Evolutionary conservation across 2,329 filamentous ascomycete species (phyloP).

Genomic region (Penicillium sp.): DNA sequence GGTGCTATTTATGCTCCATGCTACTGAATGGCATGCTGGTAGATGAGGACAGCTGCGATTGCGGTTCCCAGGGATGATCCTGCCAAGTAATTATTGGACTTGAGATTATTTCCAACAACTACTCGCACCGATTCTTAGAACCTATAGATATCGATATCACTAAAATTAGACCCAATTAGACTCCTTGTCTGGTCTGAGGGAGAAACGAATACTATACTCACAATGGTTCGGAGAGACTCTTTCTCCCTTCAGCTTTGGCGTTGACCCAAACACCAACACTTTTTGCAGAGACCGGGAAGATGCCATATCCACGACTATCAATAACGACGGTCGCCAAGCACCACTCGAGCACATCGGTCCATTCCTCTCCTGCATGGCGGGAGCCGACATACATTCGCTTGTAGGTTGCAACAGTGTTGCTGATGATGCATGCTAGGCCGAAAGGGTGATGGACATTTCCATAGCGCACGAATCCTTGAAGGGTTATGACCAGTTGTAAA

Average conservation of each 20-base stretch:
- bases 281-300: constrained; percentile 51
- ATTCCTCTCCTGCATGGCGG: constrained; percentile 54
- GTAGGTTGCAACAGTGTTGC: constrained; percentile 45
- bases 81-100: too few species aligned
- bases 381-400: constrained; percentile 61
- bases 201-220: constrained; percentile 25
- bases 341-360: constrained; percentile 59
- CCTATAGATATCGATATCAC: constrained; percentile 13
- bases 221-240: constrained; percentile 41
- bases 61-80: too few species aligned
- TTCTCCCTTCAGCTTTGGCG: constrained; percentile 49
- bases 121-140: neutral
- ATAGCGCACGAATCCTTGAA: constrained; percentile 46
- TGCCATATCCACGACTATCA: constrained; percentile 54
- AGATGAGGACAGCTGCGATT: too few species aligned
- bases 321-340: constrained; percentile 54
- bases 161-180: neutral
- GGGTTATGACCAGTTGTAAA: neutral
- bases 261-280: constrained; percentile 61
- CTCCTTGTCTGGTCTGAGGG: neutral
- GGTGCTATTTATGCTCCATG: too few species aligned
- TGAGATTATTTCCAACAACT: too few species aligned
- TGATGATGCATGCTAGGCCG: constrained; percentile 56
- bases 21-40: too few species aligned
- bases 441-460: constrained; percentile 48